These are phyloP conservation scores for Puccinia coronata DNA, from an alignment of 1,284 basidiomycete genomes.

Conservation along the genomic window DNA sequence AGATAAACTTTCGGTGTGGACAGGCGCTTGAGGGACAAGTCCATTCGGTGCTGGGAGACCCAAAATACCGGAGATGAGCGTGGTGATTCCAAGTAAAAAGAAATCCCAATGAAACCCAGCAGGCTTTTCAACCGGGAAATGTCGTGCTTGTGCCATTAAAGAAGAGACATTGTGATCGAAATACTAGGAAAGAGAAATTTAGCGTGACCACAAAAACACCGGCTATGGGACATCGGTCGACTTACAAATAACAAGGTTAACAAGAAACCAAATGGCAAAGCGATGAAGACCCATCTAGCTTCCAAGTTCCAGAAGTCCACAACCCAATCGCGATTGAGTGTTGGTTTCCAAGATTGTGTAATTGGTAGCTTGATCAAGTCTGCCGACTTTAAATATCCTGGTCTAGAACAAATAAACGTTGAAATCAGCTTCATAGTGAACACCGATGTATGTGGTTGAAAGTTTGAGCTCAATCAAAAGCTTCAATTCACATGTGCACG, in stretches of 20 bases:
- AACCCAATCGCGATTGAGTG: constrained; percentile 76
- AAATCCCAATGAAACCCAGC: constrained; percentile 81
- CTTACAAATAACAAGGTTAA: constrained; percentile 51
- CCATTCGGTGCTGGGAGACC: constrained; percentile 61
- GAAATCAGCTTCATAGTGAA: constrained; percentile 68
- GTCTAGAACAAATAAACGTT: constrained; percentile 66
- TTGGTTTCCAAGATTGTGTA: constrained; percentile 71
- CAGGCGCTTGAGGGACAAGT: constrained; percentile 91
- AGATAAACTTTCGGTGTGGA: constrained; percentile 82
- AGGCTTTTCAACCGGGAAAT: constrained; percentile 85
- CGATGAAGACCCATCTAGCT: constrained; percentile 82
- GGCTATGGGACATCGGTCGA: neutral
- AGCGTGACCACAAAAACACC: no score
- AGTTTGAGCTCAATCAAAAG: constrained; percentile 40
- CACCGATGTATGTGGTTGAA: constrained; percentile 40
- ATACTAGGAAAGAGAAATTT: constrained; percentile 51
- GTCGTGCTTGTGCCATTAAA: constrained; percentile 85
- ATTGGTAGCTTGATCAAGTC: constrained; percentile 71
- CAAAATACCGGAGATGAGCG: constrained; percentile 84
- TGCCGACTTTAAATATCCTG: constrained; percentile 65
- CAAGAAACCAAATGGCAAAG: constrained; percentile 64
- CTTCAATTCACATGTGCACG: constrained; percentile 58
- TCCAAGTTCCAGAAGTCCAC: constrained; percentile 88
- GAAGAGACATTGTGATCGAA: constrained; percentile 72
- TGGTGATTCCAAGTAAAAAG: constrained; percentile 82